Conservation (phyloP, 768 basidiomycete species). For the Chiua virens region DNA sequence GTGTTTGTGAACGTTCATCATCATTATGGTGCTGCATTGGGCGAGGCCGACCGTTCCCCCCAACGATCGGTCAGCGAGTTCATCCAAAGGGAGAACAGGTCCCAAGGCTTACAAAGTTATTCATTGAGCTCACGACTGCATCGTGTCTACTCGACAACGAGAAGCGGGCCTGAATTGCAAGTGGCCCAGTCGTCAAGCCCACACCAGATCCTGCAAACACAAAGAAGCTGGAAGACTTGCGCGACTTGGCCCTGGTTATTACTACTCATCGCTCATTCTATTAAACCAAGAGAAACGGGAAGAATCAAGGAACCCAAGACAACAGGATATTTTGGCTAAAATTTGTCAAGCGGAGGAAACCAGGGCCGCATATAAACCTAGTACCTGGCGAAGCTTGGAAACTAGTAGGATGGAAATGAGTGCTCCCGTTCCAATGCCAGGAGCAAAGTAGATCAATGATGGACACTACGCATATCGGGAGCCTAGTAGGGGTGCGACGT, state of each 20-base stretch:
- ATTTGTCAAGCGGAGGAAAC: conserved; percentile 23
- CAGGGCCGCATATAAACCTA: neutral
- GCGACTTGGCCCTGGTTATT: conserved; percentile 37
- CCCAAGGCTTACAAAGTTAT: conserved; percentile 44
- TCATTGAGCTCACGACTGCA: conserved; percentile 43
- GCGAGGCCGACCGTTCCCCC: conserved; percentile 56
- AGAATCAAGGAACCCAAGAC: conserved; percentile 37
- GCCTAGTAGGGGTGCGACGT: conserved; percentile 35
- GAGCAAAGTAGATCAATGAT: conserved; percentile 47
- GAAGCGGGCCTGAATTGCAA: conserved; percentile 46
- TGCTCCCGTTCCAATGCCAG: conserved; percentile 46
- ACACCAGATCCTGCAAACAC: conserved; percentile 44
- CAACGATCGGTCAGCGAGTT: conserved; percentile 30
- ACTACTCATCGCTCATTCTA: conserved; percentile 40
- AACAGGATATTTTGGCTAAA: conserved; percentile 43
- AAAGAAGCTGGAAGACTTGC: conserved; percentile 40
- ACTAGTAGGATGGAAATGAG: conserved; percentile 36
- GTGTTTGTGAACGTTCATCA: conserved; percentile 36
- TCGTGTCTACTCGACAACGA: conserved; percentile 41
- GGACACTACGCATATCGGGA: conserved; percentile 28
- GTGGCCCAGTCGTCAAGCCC: conserved; percentile 40
- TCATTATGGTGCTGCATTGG: conserved; percentile 50
- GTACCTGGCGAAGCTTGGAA: conserved; percentile 38
- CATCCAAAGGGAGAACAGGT: neutral
- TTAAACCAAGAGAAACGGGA: conserved; percentile 41